Percentiles rank a stretch among this genome's conserved stretches.
Conservation (phyloP, 2,329 filamentous ascomycete genomes). For the Colletotrichum australisinense region DNA sequence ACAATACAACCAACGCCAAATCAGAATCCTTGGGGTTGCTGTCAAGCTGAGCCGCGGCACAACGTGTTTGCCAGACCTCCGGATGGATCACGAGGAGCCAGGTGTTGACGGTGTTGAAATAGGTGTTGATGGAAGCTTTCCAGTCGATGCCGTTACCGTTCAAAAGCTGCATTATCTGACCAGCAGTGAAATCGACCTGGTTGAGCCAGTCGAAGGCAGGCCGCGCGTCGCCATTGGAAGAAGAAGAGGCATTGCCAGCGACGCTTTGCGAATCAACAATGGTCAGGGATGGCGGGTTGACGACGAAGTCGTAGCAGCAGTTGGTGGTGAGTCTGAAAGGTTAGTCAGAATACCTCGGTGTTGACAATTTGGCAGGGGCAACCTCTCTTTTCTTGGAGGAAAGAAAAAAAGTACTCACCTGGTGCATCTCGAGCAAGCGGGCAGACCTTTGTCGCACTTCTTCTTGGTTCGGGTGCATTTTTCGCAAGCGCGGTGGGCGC, state of each 20-base stretch:
- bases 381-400: not conserved
- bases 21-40: slow-evolving; percentile 41
- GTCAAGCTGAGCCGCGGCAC: slow-evolving; percentile 48
- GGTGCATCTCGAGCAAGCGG: slow-evolving; percentile 48
- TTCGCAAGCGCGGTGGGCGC: slow-evolving; percentile 50
- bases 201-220: slow-evolving; percentile 42
- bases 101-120: slow-evolving; percentile 54
- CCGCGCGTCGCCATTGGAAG: slow-evolving; percentile 8
- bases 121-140: slow-evolving; percentile 50
- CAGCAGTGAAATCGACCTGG: slow-evolving; percentile 47
- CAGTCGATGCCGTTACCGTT: slow-evolving; percentile 48
- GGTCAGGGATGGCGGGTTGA: slow-evolving; percentile 48
- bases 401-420: slow-evolving; percentile 40
- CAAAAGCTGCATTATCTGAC: slow-evolving; percentile 53
- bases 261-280: slow-evolving; percentile 42
- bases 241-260: slow-evolving; percentile 41
- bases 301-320: slow-evolving; percentile 51
- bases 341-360: not conserved
- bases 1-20: slow-evolving; percentile 53
- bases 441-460: slow-evolving; percentile 51
- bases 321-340: slow-evolving; percentile 36
- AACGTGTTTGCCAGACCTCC: slow-evolving; percentile 36
- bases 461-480: slow-evolving; percentile 52
- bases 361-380: not conserved
- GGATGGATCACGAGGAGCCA: slow-evolving; percentile 56